Conservation (phyloP, 768 basidiomycete genomes). For the Leucocoprinus birnbaumii region DNA sequence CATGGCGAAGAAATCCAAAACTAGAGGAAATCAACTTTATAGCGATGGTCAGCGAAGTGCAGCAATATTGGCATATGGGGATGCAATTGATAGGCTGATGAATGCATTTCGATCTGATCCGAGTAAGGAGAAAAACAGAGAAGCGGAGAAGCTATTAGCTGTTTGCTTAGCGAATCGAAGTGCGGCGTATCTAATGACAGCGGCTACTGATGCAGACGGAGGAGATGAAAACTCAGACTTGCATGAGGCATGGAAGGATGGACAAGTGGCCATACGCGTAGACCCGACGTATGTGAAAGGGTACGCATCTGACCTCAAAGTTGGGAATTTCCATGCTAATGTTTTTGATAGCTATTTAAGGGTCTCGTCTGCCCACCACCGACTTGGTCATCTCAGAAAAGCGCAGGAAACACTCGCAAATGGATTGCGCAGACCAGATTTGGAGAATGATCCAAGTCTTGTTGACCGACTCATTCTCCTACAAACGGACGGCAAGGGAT, state of each 20-base stretch:
- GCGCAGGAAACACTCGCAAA: constrained; percentile 15
- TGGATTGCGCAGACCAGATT: constrained; percentile 13
- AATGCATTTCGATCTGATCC: constrained; percentile 12
- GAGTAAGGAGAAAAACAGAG: constrained; percentile 2
- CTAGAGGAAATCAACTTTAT: constrained; percentile 7
- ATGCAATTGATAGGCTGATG: constrained; percentile 11
- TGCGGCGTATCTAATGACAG: constrained; percentile 4
- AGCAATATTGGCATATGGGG: constrained; percentile 10
- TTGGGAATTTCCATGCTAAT: neutral
- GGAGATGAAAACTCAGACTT: constrained; percentile 4
- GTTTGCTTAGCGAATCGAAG: constrained; percentile 8
- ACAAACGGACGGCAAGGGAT: constrained; percentile 16
- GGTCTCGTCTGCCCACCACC: constrained; percentile 16
- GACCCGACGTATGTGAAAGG: constrained; percentile 14
- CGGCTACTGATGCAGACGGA: neutral
- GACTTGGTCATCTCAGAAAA: constrained; percentile 10
- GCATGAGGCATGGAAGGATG: constrained; percentile 12
- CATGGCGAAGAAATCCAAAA: constrained; percentile 4
- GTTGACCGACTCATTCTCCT: constrained; percentile 17
- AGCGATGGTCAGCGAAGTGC: neutral
- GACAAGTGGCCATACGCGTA: constrained; percentile 10
- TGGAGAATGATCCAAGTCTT: constrained; percentile 13
- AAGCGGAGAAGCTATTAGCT: constrained; percentile 9
- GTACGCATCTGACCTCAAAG: neutral
- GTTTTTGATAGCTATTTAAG: constrained; percentile 14